Conservation (phyloP, 192 early-diverging fungal species). For the Coemansia sp. region DNA sequence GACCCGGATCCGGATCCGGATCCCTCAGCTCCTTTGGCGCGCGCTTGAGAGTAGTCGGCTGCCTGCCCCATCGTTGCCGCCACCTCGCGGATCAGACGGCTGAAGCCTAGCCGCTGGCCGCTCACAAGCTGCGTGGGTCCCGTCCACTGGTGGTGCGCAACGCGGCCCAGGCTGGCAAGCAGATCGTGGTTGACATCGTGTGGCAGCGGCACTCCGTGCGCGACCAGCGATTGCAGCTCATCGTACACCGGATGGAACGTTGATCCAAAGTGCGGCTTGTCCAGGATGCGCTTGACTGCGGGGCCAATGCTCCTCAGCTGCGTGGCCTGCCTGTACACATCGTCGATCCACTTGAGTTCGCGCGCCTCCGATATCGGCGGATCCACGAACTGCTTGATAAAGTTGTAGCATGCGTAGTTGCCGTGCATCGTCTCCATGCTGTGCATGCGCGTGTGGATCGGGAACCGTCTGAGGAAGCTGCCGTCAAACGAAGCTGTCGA, state of each 20-base stretch:
- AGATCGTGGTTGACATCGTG: slow-evolving; percentile 14
- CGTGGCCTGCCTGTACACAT: slow-evolving; percentile 31
- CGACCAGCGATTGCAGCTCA: slow-evolving; percentile 32
- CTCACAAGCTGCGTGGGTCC: background rate
- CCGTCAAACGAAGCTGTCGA: slow-evolving; percentile 15
- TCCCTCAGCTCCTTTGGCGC: background rate
- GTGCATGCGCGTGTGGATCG: slow-evolving; percentile 30
- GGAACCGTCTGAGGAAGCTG: slow-evolving; percentile 20
- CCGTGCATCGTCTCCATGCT: slow-evolving; percentile 36
- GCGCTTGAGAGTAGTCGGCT: background rate
- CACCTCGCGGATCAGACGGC: slow-evolving; percentile 29
- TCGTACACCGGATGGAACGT: slow-evolving; percentile 44
- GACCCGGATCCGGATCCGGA: too few relatives aligned
- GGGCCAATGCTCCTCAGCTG: slow-evolving; percentile 30
- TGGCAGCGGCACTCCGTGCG: slow-evolving; percentile 39
- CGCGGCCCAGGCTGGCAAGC: slow-evolving; percentile 22
- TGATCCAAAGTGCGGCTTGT: slow-evolving; percentile 20
- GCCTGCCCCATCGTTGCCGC: slow-evolving; percentile 35
- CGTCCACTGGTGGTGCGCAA: slow-evolving; percentile 35
- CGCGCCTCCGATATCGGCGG: background rate
- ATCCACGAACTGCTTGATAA: slow-evolving; percentile 25
- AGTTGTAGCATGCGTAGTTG: slow-evolving; percentile 42
- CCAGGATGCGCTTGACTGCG: slow-evolving; percentile 11
- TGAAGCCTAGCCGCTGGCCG: slow-evolving; percentile 41
- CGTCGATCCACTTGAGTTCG: slow-evolving; percentile 30